Percentiles rank a stretch among this genome's conserved stretches.
phyloP scores from a whole-genome alignment of 2,329 filamentous ascomycete genomes.

The Sarocladium oryzae region DNA sequence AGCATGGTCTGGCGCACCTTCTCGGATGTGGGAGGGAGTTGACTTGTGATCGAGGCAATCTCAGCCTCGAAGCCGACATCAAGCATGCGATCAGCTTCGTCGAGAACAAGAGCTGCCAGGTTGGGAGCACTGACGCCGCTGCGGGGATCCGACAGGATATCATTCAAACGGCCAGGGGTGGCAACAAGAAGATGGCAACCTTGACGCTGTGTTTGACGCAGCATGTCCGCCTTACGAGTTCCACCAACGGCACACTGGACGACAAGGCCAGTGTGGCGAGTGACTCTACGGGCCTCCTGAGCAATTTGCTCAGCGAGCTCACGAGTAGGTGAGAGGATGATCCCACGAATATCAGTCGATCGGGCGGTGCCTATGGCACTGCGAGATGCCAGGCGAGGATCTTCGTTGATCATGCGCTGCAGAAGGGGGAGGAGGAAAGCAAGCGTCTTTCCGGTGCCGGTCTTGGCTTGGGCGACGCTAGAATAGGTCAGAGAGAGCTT shows the following conservation, averaged over 20 bases:
- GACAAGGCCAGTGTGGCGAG: slow-evolving; percentile 56
- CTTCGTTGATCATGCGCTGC: slow-evolving; percentile 65
- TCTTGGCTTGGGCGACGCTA: slow-evolving; percentile 89
- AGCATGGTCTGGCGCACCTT: slow-evolving; percentile 83
- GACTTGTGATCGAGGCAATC: slow-evolving; percentile 52
- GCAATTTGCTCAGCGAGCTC: slow-evolving; percentile 78
- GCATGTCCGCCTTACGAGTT: slow-evolving; percentile 65
- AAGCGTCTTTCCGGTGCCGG: slow-evolving; percentile 93
- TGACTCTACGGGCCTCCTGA: slow-evolving; percentile 67
- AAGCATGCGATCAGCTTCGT: slow-evolving; percentile 97
- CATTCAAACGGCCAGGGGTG: slow-evolving; percentile 81
- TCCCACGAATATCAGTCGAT: slow-evolving; percentile 57
- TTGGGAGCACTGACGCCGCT: slow-evolving; percentile 65
- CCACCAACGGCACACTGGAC: slow-evolving; percentile 83
- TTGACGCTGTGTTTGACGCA: slow-evolving; percentile 59
- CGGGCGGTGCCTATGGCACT: slow-evolving; percentile 27
- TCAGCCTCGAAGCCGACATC: slow-evolving; percentile 79
- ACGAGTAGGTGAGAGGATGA: slow-evolving; percentile 73
- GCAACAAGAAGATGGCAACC: slow-evolving; percentile 88
- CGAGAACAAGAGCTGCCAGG: slow-evolving; percentile 87
- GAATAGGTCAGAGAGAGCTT: neutral
- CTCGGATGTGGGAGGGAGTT: slow-evolving; percentile 55
- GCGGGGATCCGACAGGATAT: slow-evolving; percentile 63
- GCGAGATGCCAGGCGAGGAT: slow-evolving; percentile 52
- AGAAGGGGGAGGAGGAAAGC: slow-evolving; percentile 85